phyloP scores from a whole-genome alignment of 257 asterid species.

The Ophiorrhiza pumila region DNA sequence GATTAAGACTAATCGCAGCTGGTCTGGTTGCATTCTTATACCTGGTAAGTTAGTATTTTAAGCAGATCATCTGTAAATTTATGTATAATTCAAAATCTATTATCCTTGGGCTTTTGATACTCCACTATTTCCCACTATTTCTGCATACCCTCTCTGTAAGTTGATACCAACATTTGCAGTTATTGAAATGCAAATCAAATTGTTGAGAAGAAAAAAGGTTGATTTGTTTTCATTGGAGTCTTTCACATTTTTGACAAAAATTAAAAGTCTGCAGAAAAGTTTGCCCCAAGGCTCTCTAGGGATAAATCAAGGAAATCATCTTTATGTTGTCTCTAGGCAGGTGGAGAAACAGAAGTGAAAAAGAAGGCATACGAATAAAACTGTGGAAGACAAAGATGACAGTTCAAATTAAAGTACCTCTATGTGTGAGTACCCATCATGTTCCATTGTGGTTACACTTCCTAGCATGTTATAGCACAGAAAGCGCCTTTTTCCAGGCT shows the following conservation, averaged over 20 bases:
- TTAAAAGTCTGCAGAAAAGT: neutral
- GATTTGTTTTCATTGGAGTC: neutral
- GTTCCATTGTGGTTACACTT: constrained; percentile 84
- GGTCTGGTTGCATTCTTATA: neutral
- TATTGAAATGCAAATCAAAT: neutral
- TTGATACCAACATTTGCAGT: neutral
- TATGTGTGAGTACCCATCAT: constrained; percentile 88
- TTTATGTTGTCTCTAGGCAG: neutral
- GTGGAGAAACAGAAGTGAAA: neutral
- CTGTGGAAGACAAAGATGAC: neutral
- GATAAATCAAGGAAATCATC: neutral
- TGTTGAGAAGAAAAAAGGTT: neutral
- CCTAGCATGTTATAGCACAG: constrained; percentile 94
- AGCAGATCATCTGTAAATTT: neutral
- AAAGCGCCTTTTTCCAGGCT: constrained; percentile 84
- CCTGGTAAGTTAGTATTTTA: neutral
- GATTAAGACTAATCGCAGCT: neutral
- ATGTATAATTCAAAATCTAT: neutral
- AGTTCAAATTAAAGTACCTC: constrained; percentile 50
- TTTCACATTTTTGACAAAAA: neutral
- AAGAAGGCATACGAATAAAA: neutral
- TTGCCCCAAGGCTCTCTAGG: neutral
- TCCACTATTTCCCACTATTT: neutral
- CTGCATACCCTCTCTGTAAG: neutral
- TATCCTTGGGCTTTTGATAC: too few species aligned